Conservation (phyloP, 2,329 filamentous ascomycete genomes). For the Pezicula carpinea region DNA sequence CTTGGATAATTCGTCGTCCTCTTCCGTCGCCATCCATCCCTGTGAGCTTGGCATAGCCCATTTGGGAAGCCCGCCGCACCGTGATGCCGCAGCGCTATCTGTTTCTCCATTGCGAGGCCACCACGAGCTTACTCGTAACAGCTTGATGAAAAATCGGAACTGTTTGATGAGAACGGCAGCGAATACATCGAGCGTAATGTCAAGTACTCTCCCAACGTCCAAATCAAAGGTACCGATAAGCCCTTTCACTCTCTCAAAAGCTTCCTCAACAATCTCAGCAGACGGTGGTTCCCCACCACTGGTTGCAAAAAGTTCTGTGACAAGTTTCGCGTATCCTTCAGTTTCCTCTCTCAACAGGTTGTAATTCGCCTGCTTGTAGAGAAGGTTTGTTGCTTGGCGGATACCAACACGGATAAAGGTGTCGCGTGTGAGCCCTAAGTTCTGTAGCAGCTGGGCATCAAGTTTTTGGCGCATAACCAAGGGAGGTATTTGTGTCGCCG, state of each 20-base stretch:
- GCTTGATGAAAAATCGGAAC: conserved; percentile 89
- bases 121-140: conserved; percentile 90
- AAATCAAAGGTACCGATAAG: conserved; percentile 96
- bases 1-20: conserved; percentile 58
- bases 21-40: conserved; percentile 59
- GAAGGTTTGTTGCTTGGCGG: conserved; percentile 83
- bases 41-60: conserved; percentile 77
- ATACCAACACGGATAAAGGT: conserved; percentile 81
- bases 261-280: conserved; percentile 72
- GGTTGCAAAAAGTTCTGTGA: conserved; percentile 92
- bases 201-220: conserved; percentile 89
- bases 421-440: conserved; percentile 75
- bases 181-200: conserved; percentile 92
- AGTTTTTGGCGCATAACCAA: conserved; percentile 73
- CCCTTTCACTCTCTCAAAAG: conserved; percentile 88
- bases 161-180: conserved; percentile 91
- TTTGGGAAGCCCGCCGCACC: conserved; percentile 64
- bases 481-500: conserved; percentile 67
- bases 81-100: conserved; percentile 35
- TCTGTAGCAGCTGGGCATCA: conserved; percentile 71
- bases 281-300: conserved; percentile 72
- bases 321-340: conserved; percentile 93
- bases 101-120: conserved; percentile 69
- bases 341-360: conserved; percentile 93
- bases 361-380: conserved; percentile 96